Conservation (phyloP, 2,329 filamentous ascomycete species). For the Aureobasidium sp. region DNA sequence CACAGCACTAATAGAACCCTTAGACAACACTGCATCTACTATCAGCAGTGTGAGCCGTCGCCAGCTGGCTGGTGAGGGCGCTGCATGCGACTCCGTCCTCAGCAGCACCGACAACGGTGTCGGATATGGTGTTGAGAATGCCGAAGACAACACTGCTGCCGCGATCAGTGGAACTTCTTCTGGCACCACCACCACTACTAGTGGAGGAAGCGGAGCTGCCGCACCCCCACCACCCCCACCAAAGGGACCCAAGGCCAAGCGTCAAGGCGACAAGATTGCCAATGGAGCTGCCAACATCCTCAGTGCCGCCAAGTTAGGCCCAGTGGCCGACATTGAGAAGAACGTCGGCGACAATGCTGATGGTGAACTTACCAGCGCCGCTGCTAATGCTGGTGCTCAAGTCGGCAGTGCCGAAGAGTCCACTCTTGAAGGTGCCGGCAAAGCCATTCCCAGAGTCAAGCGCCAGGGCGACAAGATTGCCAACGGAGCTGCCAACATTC, state of each 20-base stretch:
- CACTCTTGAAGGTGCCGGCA: conserved; percentile 15
- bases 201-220: neutral
- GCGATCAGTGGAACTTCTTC: neutral
- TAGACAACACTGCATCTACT: conserved; percentile 12
- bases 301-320: conserved; percentile 3
- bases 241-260: neutral
- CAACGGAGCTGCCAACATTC: conserved; percentile 15
- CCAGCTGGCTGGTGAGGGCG: conserved; percentile 19
- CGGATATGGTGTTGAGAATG: conserved; percentile 19
- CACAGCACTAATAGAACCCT: too few species aligned
- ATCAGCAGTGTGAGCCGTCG: neutral
- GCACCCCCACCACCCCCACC: neutral
- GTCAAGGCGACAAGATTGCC: conserved; percentile 4
- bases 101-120: conserved; percentile 17
- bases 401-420: conserved; percentile 14
- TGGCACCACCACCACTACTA: neutral
- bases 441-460: conserved; percentile 7
- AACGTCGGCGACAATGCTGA: conserved; percentile 13
- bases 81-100: conserved; percentile 16
- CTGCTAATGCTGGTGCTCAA: conserved; percentile 15
- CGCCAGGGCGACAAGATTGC: conserved; percentile 21
- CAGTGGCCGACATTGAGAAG: neutral
- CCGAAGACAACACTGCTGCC: conserved; percentile 6
- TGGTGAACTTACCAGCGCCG: conserved; percentile 14
- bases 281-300: conserved; percentile 13